A percentile compares a stretch with the other conserved stretches of the same genome.
Conservation (phyloP, 495 filamentous ascomycete species). For the Trichoderma gamsii region DNA sequence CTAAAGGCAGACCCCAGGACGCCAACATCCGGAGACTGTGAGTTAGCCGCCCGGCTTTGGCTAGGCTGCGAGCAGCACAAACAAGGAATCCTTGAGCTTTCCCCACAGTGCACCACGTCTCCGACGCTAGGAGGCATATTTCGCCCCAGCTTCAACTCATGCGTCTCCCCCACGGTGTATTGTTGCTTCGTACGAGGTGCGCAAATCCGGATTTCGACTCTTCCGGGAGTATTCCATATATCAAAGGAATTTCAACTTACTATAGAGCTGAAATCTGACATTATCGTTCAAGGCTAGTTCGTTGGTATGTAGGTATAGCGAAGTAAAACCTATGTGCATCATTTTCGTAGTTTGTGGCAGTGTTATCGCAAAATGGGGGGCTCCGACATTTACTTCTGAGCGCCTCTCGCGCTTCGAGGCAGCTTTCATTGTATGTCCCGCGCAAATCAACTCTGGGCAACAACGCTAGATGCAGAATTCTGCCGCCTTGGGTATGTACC, state of each 20-base stretch:
- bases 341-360: too few species aligned
- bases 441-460: neutral
- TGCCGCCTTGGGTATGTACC: neutral
- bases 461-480: neutral
- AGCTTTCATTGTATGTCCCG: neutral
- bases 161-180: neutral
- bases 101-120: constrained; percentile 8
- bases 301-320: too few species aligned
- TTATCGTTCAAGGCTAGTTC: too few species aligned
- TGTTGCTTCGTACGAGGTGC: neutral
- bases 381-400: neutral
- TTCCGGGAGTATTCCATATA: neutral
- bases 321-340: too few species aligned
- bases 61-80: neutral
- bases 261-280: too few species aligned
- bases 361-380: neutral
- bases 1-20: neutral
- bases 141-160: constrained; percentile 4
- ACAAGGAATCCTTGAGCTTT: constrained; percentile 7
- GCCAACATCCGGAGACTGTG: neutral
- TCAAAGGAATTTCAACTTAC: too few species aligned
- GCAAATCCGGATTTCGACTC: neutral
- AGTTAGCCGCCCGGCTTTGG: constrained; percentile 5
- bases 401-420: neutral
- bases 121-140: constrained; percentile 10